These are phyloP conservation scores for Schwanniomyces sp. DNA, from an alignment of 805 yeast genomes.

Conservation along the genomic window DNA sequence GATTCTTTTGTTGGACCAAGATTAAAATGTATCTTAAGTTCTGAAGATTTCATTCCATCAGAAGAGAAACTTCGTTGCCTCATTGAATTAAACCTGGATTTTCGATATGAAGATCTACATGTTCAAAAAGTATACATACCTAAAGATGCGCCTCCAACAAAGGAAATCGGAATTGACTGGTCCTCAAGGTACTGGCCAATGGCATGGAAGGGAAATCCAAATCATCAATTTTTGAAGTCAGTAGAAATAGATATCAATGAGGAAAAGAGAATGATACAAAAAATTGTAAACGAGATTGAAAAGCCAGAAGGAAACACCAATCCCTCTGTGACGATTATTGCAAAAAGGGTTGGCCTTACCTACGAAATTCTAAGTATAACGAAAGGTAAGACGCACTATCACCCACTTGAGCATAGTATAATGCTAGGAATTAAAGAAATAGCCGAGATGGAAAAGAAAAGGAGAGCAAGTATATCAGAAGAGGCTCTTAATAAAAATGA, in stretches of 20 bases:
- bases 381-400: conserved; percentile 39
- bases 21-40: conserved; percentile 49
- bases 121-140: conserved; percentile 48
- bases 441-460: conserved; percentile 52
- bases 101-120: conserved; percentile 5
- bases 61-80: conserved; percentile 23
- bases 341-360: conserved; percentile 49
- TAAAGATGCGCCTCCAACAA: conserved; percentile 61
- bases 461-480: conserved; percentile 22
- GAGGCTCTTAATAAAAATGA: conserved; percentile 6
- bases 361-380: conserved; percentile 33
- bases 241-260: conserved; percentile 47
- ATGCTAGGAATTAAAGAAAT: conserved; percentile 69
- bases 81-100: conserved; percentile 7
- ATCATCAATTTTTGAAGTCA: conserved; percentile 64
- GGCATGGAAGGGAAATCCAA: conserved; percentile 91
- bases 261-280: conserved; percentile 30
- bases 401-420: conserved; percentile 71
- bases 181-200: conserved; percentile 77
- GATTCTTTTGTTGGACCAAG: background rate
- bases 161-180: conserved; percentile 69
- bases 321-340: conserved; percentile 63
- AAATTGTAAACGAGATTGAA: conserved; percentile 10
- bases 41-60: conserved; percentile 28
- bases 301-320: conserved; percentile 5